Conservation (phyloP, 2,329 filamentous ascomycete genomes). For the Ascochyta pisi region DNA sequence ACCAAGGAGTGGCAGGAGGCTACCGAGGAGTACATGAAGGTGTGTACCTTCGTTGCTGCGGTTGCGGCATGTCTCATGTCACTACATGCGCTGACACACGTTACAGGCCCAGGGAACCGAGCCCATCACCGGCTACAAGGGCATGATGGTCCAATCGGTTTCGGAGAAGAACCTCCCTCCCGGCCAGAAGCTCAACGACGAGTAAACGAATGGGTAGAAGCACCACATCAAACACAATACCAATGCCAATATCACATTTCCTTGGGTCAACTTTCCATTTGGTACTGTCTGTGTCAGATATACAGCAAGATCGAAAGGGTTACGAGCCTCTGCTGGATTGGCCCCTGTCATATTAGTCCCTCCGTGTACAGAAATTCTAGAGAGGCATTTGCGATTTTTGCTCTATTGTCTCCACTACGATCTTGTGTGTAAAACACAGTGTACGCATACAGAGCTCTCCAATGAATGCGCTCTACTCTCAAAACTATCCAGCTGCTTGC, state of each 20-base stretch:
- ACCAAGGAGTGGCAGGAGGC: slow-evolving; percentile 97
- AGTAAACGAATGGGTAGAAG: slow-evolving; percentile 36
- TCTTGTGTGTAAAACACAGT: slow-evolving; percentile 24
- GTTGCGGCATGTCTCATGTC: not conserved
- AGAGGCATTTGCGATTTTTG: slow-evolving; percentile 42
- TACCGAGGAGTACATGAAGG: slow-evolving; percentile 91
- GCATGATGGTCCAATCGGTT: slow-evolving; percentile 50
- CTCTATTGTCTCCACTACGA: slow-evolving; percentile 24
- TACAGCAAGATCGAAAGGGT: slow-evolving; percentile 36
- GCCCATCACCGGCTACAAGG: slow-evolving; percentile 49
- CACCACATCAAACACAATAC: slow-evolving; percentile 37
- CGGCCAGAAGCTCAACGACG: slow-evolving; percentile 39
- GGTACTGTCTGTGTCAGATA: slow-evolving; percentile 48
- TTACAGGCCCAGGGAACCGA: slow-evolving; percentile 47
- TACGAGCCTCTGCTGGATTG: slow-evolving; percentile 32
- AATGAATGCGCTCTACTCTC: slow-evolving; percentile 27
- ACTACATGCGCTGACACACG: slow-evolving; percentile 23
- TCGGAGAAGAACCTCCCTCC: slow-evolving; percentile 42
- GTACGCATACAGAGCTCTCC: slow-evolving; percentile 31
- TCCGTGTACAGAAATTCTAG: slow-evolving; percentile 49
- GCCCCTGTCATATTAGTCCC: slow-evolving; percentile 47
- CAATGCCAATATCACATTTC: slow-evolving; percentile 43
- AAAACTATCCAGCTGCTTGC: not conserved
- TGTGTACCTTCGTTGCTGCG: slow-evolving; percentile 55
- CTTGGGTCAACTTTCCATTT: slow-evolving; percentile 46